Conservation (phyloP, 2,329 filamentous ascomycete species). For the Talaromyces sp. region DNA sequence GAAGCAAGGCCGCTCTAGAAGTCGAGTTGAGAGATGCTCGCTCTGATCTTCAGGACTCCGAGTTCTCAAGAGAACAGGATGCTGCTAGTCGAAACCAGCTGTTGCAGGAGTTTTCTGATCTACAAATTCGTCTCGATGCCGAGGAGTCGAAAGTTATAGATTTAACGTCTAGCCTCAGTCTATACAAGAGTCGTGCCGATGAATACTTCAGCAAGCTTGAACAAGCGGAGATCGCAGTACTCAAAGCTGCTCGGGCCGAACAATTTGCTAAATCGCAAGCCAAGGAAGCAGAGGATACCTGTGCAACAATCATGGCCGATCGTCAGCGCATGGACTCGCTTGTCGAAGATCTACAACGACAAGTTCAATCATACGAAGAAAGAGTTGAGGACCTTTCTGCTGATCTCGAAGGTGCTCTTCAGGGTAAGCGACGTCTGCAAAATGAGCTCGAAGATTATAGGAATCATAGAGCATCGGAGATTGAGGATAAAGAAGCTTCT, state of each 20-base stretch:
- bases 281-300: slow-evolving; percentile 86
- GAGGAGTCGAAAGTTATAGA: slow-evolving; percentile 83
- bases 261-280: slow-evolving; percentile 90
- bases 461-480: slow-evolving; percentile 88
- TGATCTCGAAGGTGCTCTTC: slow-evolving; percentile 77
- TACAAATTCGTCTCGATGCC: slow-evolving; percentile 87
- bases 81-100: slow-evolving; percentile 81
- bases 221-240: slow-evolving; percentile 90
- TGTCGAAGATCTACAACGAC: slow-evolving; percentile 85
- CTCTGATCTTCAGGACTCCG: slow-evolving; percentile 79
- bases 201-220: slow-evolving; percentile 98
- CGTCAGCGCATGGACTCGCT: slow-evolving; percentile 82
- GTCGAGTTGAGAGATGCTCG: slow-evolving; percentile 80
- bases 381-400: slow-evolving; percentile 87
- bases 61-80: slow-evolving; percentile 77
- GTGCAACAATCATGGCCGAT: slow-evolving; percentile 84
- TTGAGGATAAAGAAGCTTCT: slow-evolving; percentile 92
- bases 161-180: slow-evolving; percentile 73
- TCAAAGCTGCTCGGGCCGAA: slow-evolving; percentile 87
- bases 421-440: slow-evolving; percentile 90
- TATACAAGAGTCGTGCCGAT: slow-evolving; percentile 90
- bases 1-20: slow-evolving; percentile 73
- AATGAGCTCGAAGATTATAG: slow-evolving; percentile 98
- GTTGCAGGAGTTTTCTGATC: slow-evolving; percentile 84
- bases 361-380: slow-evolving; percentile 86